Evolutionary conservation across 83 land plant genomes (phyloP), one percentile per base, ranked within the genome.

Genomic region (Diphasiastrum complanatum): DNA sequence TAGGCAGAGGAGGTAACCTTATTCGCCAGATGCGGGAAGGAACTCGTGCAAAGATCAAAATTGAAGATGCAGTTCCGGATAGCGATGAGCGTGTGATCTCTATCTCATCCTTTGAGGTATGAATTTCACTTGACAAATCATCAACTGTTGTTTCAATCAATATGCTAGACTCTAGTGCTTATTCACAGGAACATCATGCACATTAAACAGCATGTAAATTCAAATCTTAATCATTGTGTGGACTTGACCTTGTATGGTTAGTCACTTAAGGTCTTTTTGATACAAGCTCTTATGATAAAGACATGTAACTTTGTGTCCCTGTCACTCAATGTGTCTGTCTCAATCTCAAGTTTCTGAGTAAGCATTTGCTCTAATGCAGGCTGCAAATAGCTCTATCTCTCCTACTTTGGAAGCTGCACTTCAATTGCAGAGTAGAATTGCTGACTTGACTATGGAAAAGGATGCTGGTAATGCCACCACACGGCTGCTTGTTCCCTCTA

Each of bases 1-100:
- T 82, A 37, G 89, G 89, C 0, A 85, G 82, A 43, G 85, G 85
- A 70, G 89, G 89, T 52, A 69, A 33, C 1, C 76, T 77, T 23
- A 85, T 85, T 16, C 81, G 82, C 41, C 85, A 81, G 54, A 81
- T 85, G 4, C 75, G 89, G 34, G 82, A 85, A 28, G 89, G 82
- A 19, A 72, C 89, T 29, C 67, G 83, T 23, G 85, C 89, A 43
- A 45, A 8, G 50, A 79, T 85, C 10, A 85, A 79, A 49, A 85
- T 85, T 45, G 79, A 70, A 46, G 83, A 79, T 47, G 71, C 79
- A 2, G 45, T 75, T 5, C 64, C 82, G 0, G 85, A 78, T 65
- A 76, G 72, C 57, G 89, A 85, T 62, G 85, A 82, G 50, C 74
- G 86, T 33, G 67, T 85, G 33, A 85, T 85, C 33, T 38, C 66